Percentiles rank a stretch among this genome's conserved stretches.
These are phyloP conservation scores for Vanilla planifolia DNA, from an alignment of 106 monocot genomes.

Conservation along the genomic window DNA sequence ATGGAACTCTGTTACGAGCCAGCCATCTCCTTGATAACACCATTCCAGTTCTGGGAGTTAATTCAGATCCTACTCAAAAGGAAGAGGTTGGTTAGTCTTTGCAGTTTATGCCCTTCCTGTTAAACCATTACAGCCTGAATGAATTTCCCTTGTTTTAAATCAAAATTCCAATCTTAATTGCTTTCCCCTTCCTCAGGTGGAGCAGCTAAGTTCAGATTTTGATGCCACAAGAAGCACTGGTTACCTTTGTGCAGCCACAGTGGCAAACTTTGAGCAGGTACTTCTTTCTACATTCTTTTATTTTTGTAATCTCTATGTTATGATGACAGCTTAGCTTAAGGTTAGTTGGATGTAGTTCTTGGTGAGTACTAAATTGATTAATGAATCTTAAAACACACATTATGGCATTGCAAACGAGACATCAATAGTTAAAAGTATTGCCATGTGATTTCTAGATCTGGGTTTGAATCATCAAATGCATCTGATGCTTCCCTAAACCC, in stretches of 20 bases:
- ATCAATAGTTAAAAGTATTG: no score
- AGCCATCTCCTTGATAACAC: constrained; percentile 77
- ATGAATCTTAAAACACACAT: no score
- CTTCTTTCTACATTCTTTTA: neutral
- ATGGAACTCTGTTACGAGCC: constrained; percentile 83
- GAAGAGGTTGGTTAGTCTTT: constrained; percentile 44
- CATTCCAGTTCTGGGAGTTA: constrained; percentile 82
- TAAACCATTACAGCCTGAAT: neutral
- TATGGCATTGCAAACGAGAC: no score
- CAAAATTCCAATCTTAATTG: neutral
- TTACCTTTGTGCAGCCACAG: constrained; percentile 88
- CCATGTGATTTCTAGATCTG: no score
- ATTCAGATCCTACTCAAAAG: constrained; percentile 83
- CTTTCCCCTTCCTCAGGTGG: constrained; percentile 37
- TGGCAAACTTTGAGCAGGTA: constrained; percentile 79
- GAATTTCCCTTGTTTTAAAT: no score
- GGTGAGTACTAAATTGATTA: no score
- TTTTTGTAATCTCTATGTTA: neutral
- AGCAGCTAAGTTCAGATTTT: constrained; percentile 56
- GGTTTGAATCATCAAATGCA: no score
- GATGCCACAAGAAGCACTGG: constrained; percentile 92
- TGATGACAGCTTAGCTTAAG: no score
- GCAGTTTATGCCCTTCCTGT: neutral
- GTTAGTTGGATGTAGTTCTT: no score
- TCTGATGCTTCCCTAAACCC: no score